Evolutionary conservation across 2,329 filamentous ascomycete species (phyloP).

Genomic region (Gnomoniopsis smithogilvyi): DNA sequence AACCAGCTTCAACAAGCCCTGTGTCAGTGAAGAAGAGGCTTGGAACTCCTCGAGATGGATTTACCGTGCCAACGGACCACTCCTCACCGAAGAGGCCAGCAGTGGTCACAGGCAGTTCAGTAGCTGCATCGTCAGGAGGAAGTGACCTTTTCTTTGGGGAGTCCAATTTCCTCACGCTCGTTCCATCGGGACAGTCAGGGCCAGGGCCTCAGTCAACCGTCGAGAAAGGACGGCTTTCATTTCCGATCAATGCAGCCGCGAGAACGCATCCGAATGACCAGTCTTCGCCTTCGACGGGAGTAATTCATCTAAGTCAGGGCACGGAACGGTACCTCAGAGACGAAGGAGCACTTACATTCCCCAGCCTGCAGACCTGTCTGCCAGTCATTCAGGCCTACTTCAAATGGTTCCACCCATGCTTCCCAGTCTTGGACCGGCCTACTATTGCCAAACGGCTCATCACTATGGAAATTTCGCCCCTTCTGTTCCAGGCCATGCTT

Average conservation of each 20-base stretch:
- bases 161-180: slow-evolving; percentile 36
- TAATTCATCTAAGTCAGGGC: slow-evolving; percentile 18
- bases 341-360: slow-evolving; percentile 21
- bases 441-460: slow-evolving; percentile 2
- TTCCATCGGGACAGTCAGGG: slow-evolving; percentile 11
- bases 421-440: slow-evolving; percentile 13
- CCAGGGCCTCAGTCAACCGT: not conserved
- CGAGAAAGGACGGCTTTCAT: slow-evolving; percentile 19
- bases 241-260: slow-evolving; percentile 13
- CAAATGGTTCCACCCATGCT: slow-evolving; percentile 16
- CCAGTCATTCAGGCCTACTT: slow-evolving; percentile 23
- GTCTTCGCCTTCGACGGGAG: slow-evolving; percentile 8
- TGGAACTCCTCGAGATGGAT: not conserved
- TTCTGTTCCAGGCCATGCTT: slow-evolving; percentile 16
- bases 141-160: slow-evolving; percentile 35
- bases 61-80: not conserved
- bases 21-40: not conserved
- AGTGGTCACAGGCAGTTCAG: slow-evolving; percentile 1
- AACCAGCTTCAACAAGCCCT: not conserved
- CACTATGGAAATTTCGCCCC: slow-evolving; percentile 12
- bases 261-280: slow-evolving; percentile 13
- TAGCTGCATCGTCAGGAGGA: slow-evolving; percentile 20
- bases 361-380: slow-evolving; percentile 19
- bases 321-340: slow-evolving; percentile 21
- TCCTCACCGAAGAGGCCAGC: not conserved